Base-by-base conservation (phyloP, 1,284 basidiomycete species). In the Sporisorium scitamineum region DNA sequence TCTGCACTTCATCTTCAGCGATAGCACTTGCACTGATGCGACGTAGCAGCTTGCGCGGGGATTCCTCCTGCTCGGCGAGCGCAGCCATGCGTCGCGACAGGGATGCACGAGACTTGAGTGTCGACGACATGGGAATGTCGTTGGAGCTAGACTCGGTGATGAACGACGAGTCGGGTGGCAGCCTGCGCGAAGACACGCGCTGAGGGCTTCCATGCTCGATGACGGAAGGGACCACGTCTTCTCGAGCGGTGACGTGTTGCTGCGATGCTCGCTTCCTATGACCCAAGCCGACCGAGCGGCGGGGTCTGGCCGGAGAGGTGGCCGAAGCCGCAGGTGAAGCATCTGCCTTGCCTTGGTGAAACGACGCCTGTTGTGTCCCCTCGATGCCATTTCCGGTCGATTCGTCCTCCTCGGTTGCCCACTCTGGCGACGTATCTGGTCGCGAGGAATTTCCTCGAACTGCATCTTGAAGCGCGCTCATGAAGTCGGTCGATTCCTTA, bases 31-130 rank as follows among this genome's bases (percentile, higher is more conserved):
- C 80, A 44, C 72, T 79, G 64, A 76, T 80, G 37, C 67, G 65
- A 24, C 80, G 64, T 7, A 81, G 53, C 37, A 80, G 55, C 57
- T 80, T 81, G 47, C 75, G 60, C 11, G 80, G 80, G 3, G 78
- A 80, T 16, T 81, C 77, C 32, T 29, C 59, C 24, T 56, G 56
- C 51, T 50, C 50, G 27, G 54, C 47, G 13, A 69, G 71, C 22
- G 54, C 54, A 9, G 71, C 61, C n/a, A 65, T 63, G 11, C 62
- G 63, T 24, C 70, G 48, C 29, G 70, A 67, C 3, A 73, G 44
- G 5, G 65, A 73, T 6, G 65, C 67, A 31, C 69, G 73, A 26
- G 69, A 76, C 52, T 65, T 70, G 53, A 71, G 64, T 20, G 73
- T 71, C 1, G 73, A 76, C 5, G 73, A 76, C 69, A 76, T 71